Evolutionary conservation across 75 land plant genomes (phyloP), one percentile per base, ranked within the genome.

Genomic region (Gnetum montanum): DNA sequence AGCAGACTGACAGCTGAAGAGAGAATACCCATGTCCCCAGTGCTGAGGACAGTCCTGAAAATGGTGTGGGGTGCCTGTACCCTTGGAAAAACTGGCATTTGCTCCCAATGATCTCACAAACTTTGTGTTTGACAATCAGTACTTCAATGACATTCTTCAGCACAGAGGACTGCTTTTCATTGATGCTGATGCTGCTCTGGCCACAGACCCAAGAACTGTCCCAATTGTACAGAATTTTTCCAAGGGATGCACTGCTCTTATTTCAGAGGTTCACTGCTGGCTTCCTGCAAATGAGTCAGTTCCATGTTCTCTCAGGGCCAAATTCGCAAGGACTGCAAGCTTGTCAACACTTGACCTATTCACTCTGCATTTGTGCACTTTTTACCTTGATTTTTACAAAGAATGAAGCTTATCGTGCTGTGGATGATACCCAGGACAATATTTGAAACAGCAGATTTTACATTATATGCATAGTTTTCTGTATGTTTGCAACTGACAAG

Each of bases 71-170:
- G 55, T 53, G 6, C 55, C 55, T 31, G 13, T 36, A 8, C 34
- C 55, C 0, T 19, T 53, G 36, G 18, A 20, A 34, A 53, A 53
- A 13, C 1, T 53, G 15, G 34, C 55, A 7, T 53, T 53, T 12
- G 55, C 55, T 53, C 55, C 64, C 31, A 74, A 64, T 27, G 77
- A 74, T 57, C 34, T 41, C 31, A 64, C 77, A 6, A 65, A 64
- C 26, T 58, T 72, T 49, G 34, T 59, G 30, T 74, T 74, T 37
- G 77, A 74, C 33, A 72, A 71, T 57, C 77, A 58, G 24, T 74
- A 74, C 43, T 74, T 51, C 47, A 22, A 46, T 7, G 77, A 74
- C 37, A 25, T 74, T 8, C 27, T 6, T 41, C 49, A 15, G 31
- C 43, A 43, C 3, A 46, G 77, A 12, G 77, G 77, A 6, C 69